Evolutionary conservation across 495 filamentous ascomycete species (phyloP).

Genomic region (Thozetella sp.): DNA sequence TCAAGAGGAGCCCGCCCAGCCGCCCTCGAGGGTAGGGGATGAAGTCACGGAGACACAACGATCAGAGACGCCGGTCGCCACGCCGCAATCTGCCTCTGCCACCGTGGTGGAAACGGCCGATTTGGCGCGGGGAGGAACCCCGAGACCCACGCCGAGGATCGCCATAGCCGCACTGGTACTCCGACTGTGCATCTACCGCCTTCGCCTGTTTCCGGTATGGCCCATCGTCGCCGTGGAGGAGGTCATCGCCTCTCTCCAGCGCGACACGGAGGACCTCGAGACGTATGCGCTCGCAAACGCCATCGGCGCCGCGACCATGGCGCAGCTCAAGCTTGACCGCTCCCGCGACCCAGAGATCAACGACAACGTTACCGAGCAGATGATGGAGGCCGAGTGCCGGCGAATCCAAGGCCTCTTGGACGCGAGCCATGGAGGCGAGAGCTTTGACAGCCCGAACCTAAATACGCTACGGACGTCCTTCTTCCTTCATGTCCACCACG

Average conservation of each 20-base stretch:
- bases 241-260: slow-evolving; percentile 33
- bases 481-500: slow-evolving; percentile 48
- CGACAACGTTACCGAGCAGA: slow-evolving; percentile 20
- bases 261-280: slow-evolving; percentile 31
- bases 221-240: slow-evolving; percentile 45
- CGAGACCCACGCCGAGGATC: background rate
- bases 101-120: background rate
- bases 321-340: slow-evolving; percentile 40
- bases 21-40: background rate
- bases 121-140: background rate
- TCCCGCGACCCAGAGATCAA: slow-evolving; percentile 21
- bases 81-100: background rate
- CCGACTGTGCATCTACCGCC: slow-evolving; percentile 38
- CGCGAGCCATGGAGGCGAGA: background rate
- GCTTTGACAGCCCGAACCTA: slow-evolving; percentile 6
- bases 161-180: slow-evolving; percentile 24
- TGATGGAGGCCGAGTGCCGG: slow-evolving; percentile 22
- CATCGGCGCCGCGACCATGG: slow-evolving; percentile 44
- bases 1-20: background rate
- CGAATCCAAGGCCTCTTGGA: slow-evolving; percentile 11
- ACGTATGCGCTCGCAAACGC: slow-evolving; percentile 40
- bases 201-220: slow-evolving; percentile 49
- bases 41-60: background rate
- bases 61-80: background rate
- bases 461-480: slow-evolving; percentile 37